Evolutionary conservation across 305 asterid genomes (phyloP).

Genomic region (Galium porrigens): DNA sequence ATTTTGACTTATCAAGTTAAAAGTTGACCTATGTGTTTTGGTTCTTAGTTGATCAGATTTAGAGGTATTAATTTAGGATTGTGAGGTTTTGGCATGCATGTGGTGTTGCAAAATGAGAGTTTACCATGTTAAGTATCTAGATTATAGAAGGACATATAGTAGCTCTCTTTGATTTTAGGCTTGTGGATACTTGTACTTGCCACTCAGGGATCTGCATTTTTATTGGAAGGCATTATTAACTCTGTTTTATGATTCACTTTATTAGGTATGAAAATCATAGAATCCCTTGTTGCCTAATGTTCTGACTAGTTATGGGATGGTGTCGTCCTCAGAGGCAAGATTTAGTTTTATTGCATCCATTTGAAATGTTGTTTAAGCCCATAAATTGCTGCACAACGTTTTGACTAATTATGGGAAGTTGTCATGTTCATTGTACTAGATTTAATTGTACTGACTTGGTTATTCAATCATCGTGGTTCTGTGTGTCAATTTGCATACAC

Average conservation of each 20-base stretch:
- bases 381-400: not conserved
- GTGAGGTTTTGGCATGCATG: not conserved
- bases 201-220: not conserved
- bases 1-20: slow-evolving; percentile 2
- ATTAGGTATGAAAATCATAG: not conserved
- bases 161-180: not conserved
- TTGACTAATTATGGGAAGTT: not conserved
- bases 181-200: not conserved
- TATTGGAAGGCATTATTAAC: not conserved
- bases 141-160: not conserved
- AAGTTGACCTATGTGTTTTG: not conserved
- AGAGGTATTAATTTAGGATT: not conserved
- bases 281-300: not conserved
- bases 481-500: not conserved
- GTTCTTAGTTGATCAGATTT: not conserved
- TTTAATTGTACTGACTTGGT: not conserved
- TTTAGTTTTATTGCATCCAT: not conserved
- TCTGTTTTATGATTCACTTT: not conserved
- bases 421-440: not conserved
- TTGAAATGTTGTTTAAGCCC: not conserved
- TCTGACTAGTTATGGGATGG: not conserved
- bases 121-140: not conserved
- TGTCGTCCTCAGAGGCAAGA: not conserved
- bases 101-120: not conserved
- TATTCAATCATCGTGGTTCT: not conserved